These are phyloP conservation scores for Clohesyomyces aquaticus DNA, from an alignment of 495 filamentous ascomycete genomes.

Conservation along the genomic window DNA sequence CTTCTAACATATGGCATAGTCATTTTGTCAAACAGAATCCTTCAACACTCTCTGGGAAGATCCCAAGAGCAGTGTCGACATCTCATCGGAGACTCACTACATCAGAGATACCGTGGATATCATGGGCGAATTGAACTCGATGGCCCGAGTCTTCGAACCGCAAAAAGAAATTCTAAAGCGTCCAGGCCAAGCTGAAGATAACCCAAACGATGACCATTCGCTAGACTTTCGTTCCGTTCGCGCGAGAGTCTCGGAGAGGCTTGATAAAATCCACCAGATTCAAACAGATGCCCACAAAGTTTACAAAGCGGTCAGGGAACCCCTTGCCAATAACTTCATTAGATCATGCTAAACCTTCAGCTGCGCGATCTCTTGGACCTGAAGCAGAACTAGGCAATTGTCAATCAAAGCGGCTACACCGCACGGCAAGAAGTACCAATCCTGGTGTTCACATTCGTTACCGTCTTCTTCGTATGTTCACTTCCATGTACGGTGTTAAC, in stretches of 20 bases:
- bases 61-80: not conserved
- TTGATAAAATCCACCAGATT: not conserved
- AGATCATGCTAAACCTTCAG: not conserved
- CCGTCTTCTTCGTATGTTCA: conserved; percentile 4
- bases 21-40: not conserved
- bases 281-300: not conserved
- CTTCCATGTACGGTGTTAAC: not conserved
- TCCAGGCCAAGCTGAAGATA: not conserved
- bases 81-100: conserved; percentile 1
- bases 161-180: not conserved
- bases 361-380: conserved; percentile 6
- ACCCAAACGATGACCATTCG: not conserved
- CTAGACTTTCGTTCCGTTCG: not conserved
- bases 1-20: not conserved
- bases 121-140: conserved; percentile 8
- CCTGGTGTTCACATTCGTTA: conserved; percentile 12
- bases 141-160: conserved; percentile 8
- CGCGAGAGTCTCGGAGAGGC: not conserved
- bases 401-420: conserved; percentile 1
- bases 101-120: conserved; percentile 13
- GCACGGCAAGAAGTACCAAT: conserved; percentile 1
- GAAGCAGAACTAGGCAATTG: conserved; percentile 10
- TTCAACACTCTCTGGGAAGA: not conserved
- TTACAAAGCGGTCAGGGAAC: not conserved
- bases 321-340: not conserved